These are phyloP conservation scores for Phytomonas sp. DNA, from an alignment of 208 protist species.

Conservation along the genomic window DNA sequence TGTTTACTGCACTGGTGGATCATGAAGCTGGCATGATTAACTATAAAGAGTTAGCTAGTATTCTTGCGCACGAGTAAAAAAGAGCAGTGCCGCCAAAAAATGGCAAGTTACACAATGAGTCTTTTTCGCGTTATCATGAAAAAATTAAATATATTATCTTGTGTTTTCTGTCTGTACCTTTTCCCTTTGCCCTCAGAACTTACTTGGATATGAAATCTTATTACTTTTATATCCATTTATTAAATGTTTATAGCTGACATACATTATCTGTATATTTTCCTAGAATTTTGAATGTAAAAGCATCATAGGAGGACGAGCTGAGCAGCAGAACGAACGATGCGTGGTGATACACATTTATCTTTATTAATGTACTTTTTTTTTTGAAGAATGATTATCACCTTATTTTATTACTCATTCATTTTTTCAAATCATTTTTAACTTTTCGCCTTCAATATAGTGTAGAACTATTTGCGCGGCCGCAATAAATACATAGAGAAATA, in stretches of 20 bases:
- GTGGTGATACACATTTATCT: background rate
- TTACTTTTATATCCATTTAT: background rate
- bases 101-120: background rate
- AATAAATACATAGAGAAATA: background rate
- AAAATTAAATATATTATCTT: conserved; percentile 2
- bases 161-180: background rate
- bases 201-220: background rate
- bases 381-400: background rate
- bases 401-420: background rate
- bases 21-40: conserved; percentile 60
- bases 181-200: background rate
- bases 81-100: background rate
- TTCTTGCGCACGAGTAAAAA: conserved; percentile 59
- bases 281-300: background rate
- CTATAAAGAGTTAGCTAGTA: conserved; percentile 78
- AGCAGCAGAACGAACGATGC: background rate
- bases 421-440: background rate
- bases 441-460: background rate
- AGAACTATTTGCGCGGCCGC: background rate
- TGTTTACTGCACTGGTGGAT: conserved; percentile 66
- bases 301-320: background rate
- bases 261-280: background rate
- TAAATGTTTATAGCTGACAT: background rate
- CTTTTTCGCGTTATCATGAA: conserved; percentile 2
- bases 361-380: background rate